A percentile compares a stretch with the other conserved stretches of the same genome.
Conservation (phyloP, 2,329 filamentous ascomycete genomes). For the Colletotrichum noveboracense region DNA sequence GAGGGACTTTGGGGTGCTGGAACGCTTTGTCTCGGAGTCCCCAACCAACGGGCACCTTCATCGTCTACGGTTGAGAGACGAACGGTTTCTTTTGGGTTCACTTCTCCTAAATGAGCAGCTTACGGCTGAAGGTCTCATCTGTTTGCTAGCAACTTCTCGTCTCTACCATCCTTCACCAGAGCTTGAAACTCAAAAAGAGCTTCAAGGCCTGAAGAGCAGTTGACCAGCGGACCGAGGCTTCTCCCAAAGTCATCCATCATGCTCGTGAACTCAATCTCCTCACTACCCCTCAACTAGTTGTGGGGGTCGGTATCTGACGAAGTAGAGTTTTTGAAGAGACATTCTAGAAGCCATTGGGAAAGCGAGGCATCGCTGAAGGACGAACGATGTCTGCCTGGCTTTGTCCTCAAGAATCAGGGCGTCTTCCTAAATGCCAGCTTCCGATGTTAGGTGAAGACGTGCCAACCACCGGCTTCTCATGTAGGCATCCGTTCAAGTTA, state of each 20-base stretch:
- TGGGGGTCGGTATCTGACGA: neutral
- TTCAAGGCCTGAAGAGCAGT: neutral
- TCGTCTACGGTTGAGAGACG: neutral
- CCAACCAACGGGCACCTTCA: neutral
- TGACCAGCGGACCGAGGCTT: neutral
- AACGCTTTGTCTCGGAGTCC: constrained; percentile 12
- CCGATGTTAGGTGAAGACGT: neutral
- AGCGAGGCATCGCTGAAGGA: neutral
- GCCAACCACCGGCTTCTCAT: neutral
- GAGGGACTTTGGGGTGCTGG: neutral
- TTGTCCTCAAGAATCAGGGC: fast-evolving
- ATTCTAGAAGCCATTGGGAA: neutral
- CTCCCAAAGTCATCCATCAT: neutral
- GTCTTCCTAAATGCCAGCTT: neutral
- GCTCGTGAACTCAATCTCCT: neutral
- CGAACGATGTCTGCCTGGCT: neutral
- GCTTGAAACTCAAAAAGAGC: neutral
- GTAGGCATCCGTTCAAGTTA: neutral
- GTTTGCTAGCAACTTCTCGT: neutral
- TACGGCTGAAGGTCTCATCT: neutral
- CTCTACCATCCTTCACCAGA: neutral
- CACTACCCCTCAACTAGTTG: neutral
- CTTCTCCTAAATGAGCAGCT: neutral
- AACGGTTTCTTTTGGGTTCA: neutral
- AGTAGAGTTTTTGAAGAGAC: neutral